These are phyloP conservation scores for Tinospora cordifolia DNA, from an alignment of 164 flowering plant genomes.

Conservation along the genomic window DNA sequence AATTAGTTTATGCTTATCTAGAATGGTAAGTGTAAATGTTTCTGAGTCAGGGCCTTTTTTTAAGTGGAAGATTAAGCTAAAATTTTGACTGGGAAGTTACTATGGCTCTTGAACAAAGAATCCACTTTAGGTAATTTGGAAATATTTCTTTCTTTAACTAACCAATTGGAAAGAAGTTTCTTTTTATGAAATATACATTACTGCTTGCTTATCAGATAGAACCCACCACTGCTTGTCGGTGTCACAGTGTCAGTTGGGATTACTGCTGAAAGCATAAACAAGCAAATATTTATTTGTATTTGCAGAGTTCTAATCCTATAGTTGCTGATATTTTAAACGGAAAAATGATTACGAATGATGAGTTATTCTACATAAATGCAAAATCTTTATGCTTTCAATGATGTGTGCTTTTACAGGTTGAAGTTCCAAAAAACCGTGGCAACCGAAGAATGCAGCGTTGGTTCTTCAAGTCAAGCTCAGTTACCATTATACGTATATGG, in stretches of 20 bases:
- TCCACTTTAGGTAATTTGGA: not conserved
- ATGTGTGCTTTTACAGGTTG: constrained; percentile 43
- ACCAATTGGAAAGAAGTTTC: too few species aligned
- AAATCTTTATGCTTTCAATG: not conserved
- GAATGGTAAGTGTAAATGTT: not conserved
- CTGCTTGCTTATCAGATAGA: not conserved
- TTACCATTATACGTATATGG: constrained; percentile 77
- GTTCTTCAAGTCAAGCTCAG: constrained; percentile 58
- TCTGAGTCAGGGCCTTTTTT: too few species aligned
- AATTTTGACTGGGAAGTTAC: not conserved
- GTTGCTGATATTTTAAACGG: not conserved
- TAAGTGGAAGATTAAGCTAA: not conserved
- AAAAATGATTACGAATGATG: not conserved
- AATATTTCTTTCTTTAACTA: not conserved
- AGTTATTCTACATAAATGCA: not conserved
- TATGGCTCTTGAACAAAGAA: not conserved
- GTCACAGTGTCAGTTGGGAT: not conserved
- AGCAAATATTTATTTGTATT: not conserved
- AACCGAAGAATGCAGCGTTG: constrained; percentile 78
- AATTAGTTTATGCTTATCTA: not conserved
- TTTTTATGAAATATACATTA: not conserved
- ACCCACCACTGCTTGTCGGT: not conserved
- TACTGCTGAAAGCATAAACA: not conserved
- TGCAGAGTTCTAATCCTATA: not conserved
- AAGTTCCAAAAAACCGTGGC: constrained; percentile 78